Evolutionary conservation across 2,329 filamentous ascomycete species (phyloP), one percentile per base, ranked within the genome.

Genomic region (Xylariaceae sp.): DNA sequence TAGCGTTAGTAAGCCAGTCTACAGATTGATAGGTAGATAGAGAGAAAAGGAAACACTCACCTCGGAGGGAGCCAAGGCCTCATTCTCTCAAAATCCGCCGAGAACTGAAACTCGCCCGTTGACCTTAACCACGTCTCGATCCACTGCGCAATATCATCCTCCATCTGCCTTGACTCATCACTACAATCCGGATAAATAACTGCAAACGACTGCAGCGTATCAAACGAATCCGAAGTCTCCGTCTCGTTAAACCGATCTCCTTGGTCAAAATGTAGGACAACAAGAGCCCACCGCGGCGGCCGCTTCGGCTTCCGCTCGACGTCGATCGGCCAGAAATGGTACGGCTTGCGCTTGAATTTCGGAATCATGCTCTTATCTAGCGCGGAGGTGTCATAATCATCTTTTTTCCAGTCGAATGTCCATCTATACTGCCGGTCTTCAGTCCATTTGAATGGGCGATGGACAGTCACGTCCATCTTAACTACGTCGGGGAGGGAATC

Each of bases 271-370:
- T 53, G 47, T 4, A 55, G 33, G 34, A 58, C 40, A 11, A 45
- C 43, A 1, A 47, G 42, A n/a, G 41, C 41, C 55, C 53, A 58
- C 1, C 27, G 44, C 21, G 22, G 44, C 4, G 2, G 4, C 1
- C 37, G 8, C 0, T n/a, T 5, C 4, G 6, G 4, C 10, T 16
- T 21, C 3, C 14, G 20, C 6, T 20, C 21, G 11, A 41, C 10
- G 3, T 57, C 53, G 16, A 58, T 44, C 5, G 48, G 29, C 56
- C 55, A 56, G 32, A 58, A 50, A 12, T 48, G 25, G 36, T 56
- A 57, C 23, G 42, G 50, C 16, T 17, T 54, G 4, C 2, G 3
- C 2, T n/a, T 11, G 20, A 3, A 51, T 12, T 2, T 17, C 2
- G 0, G 4, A 3, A 3, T n/a, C 6, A 11, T 47, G 14, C 19